Conservation (phyloP, 1,284 basidiomycete genomes). For the Sanghuangporus weigelae region DNA sequence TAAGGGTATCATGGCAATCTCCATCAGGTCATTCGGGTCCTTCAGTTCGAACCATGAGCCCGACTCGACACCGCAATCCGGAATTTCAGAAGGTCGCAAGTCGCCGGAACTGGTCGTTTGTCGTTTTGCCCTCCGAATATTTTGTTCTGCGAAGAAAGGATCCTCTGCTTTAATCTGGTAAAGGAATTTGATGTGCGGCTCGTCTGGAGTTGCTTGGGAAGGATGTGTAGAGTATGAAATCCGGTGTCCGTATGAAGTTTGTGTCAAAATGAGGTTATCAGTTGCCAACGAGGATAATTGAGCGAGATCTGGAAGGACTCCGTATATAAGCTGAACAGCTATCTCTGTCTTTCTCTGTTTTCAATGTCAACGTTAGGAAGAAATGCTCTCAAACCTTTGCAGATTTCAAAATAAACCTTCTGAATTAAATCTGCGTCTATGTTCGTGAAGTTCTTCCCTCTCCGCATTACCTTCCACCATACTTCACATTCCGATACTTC, state of each 20-base stretch:
- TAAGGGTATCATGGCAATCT: slow-evolving; percentile 43
- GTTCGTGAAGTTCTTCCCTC: slow-evolving; percentile 48
- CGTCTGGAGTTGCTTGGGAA: slow-evolving; percentile 25
- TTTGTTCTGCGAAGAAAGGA: slow-evolving; percentile 30
- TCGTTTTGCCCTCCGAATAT: slow-evolving; percentile 4
- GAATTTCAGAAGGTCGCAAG: not conserved
- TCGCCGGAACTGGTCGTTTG: not conserved
- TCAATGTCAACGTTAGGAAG: not conserved
- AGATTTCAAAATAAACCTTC: slow-evolving; percentile 32
- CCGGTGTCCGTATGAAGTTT: slow-evolving; percentile 51
- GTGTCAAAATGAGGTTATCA: slow-evolving; percentile 31
- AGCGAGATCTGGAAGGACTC: slow-evolving; percentile 35
- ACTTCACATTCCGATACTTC: slow-evolving; percentile 38
- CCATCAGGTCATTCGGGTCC: slow-evolving; percentile 39
- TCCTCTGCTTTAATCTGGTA: slow-evolving; percentile 38
- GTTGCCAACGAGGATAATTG: slow-evolving; percentile 1
- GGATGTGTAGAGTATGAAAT: slow-evolving; percentile 51
- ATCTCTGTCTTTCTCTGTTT: slow-evolving; percentile 41
- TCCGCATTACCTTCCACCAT: slow-evolving; percentile 40
- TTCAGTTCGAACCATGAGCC: slow-evolving; percentile 50
- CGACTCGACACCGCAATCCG: slow-evolving; percentile 38
- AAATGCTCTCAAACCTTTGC: not conserved
- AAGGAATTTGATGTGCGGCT: slow-evolving; percentile 31
- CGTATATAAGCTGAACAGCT: slow-evolving; percentile 51
- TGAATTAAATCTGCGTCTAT: slow-evolving; percentile 51